Percentiles rank a stretch among this genome's conserved stretches.
These are phyloP conservation scores for Puccinia sorghi DNA, from an alignment of 1,284 basidiomycete species.

Conservation along the genomic window DNA sequence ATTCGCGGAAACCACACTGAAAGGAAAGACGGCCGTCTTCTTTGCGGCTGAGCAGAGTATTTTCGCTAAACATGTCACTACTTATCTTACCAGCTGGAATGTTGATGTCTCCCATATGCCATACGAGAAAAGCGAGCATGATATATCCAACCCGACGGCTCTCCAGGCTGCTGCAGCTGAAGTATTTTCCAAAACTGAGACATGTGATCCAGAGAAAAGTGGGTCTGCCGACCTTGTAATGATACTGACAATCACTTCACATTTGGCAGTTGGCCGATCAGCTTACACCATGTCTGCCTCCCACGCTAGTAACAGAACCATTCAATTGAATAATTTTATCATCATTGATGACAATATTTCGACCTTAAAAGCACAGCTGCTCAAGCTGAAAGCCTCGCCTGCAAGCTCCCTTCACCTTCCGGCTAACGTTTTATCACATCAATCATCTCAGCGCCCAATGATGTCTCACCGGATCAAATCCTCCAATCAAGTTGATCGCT, in stretches of 20 bases:
- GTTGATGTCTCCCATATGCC: slow-evolving; percentile 79
- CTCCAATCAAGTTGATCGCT: slow-evolving; percentile 28
- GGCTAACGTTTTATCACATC: slow-evolving; percentile 18
- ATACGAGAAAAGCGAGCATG: slow-evolving; percentile 19
- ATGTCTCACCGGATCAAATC: slow-evolving; percentile 39
- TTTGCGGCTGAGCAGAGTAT: slow-evolving; percentile 78
- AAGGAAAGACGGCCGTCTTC: slow-evolving; percentile 75
- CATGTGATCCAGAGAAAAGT: not conserved
- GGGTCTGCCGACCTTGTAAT: not conserved
- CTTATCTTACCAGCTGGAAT: slow-evolving; percentile 89
- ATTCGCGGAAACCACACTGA: slow-evolving; percentile 73
- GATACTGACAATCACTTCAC: not conserved
- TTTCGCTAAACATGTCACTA: slow-evolving; percentile 85
- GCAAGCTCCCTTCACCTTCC: slow-evolving; percentile 9
- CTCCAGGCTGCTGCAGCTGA: not conserved
- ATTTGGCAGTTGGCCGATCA: not conserved
- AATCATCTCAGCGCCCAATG: slow-evolving; percentile 39
- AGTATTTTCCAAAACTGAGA: not conserved
- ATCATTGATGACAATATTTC: slow-evolving; percentile 45
- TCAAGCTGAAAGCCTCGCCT: slow-evolving; percentile 29
- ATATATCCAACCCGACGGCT: not conserved
- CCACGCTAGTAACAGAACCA: slow-evolving; percentile 11
- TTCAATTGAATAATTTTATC: slow-evolving; percentile 41
- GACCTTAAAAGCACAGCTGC: slow-evolving; percentile 35
- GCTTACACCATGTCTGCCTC: not conserved